Conservation (phyloP, 2,329 filamentous ascomycete genomes). For the Phoma herbarum region DNA sequence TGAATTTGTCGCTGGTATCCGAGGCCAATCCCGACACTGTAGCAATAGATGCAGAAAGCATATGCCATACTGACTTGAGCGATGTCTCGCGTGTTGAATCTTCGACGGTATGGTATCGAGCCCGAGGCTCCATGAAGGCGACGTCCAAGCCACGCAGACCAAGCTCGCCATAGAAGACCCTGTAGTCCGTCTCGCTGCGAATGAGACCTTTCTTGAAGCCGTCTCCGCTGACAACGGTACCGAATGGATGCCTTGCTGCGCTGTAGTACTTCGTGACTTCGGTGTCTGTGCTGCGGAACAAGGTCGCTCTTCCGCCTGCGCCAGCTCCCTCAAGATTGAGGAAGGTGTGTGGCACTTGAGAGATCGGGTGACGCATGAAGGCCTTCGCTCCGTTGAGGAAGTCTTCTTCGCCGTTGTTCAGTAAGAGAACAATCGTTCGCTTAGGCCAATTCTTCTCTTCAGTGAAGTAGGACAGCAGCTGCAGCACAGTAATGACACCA, state of each 20-base stretch:
- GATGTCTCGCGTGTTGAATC: conserved; percentile 85
- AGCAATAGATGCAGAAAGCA: conserved; percentile 84
- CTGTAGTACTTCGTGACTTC: conserved; percentile 84
- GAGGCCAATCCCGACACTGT: conserved; percentile 77
- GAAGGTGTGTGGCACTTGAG: conserved; percentile 84
- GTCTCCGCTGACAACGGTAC: conserved; percentile 81
- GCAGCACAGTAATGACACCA: conserved; percentile 84
- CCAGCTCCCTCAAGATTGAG: conserved; percentile 95
- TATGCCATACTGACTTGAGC: conserved; percentile 82
- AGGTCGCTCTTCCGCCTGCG: conserved; percentile 83
- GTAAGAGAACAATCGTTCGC: conserved; percentile 80
- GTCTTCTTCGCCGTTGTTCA: conserved; percentile 98
- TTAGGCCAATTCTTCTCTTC: conserved; percentile 72
- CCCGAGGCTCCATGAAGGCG: conserved; percentile 86
- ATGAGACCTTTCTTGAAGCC: conserved; percentile 83
- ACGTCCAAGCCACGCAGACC: conserved; percentile 90
- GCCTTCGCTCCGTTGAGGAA: conserved; percentile 86
- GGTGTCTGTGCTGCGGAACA: conserved; percentile 88
- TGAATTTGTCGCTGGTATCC: conserved; percentile 72
- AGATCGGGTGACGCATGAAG: conserved; percentile 83
- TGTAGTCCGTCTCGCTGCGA: conserved; percentile 87
- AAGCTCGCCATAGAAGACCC: conserved; percentile 78
- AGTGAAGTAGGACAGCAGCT: conserved; percentile 88
- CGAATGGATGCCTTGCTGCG: conserved; percentile 77
- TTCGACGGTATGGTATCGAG: conserved; percentile 89